phyloP scores from a whole-genome alignment of 2,329 filamentous ascomycete species.

The Penicillium concentricum region DNA sequence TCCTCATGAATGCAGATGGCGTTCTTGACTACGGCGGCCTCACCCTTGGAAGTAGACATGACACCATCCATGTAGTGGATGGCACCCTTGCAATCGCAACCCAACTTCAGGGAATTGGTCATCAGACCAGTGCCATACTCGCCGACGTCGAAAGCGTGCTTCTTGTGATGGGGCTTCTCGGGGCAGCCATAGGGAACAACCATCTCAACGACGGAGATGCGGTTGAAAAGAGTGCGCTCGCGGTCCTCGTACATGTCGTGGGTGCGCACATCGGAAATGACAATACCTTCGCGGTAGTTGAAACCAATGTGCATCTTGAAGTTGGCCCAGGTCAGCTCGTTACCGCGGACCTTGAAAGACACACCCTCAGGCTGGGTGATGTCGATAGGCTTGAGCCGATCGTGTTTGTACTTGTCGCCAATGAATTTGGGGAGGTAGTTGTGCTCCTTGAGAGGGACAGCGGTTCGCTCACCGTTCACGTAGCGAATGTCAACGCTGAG shows the following conservation, averaged over 20 bases:
- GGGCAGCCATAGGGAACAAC: constrained; percentile 30
- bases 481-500: constrained; percentile 28
- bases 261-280: constrained; percentile 49
- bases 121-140: constrained; percentile 29
- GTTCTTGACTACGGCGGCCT: constrained; percentile 26
- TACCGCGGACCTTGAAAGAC: constrained; percentile 31
- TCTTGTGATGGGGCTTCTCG: constrained; percentile 29
- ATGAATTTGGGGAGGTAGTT: constrained; percentile 31
- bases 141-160: constrained; percentile 31
- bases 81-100: constrained; percentile 32
- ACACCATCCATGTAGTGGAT: constrained; percentile 30
- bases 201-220: constrained; percentile 31
- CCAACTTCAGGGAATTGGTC: constrained; percentile 31
- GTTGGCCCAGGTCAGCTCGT: constrained; percentile 31
- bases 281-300: constrained; percentile 56
- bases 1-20: constrained; percentile 33
- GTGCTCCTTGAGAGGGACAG: constrained; percentile 24
- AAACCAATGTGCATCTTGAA: constrained; percentile 46
- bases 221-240: constrained; percentile 32
- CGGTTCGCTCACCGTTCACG: constrained; percentile 27
- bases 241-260: constrained; percentile 30
- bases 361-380: constrained; percentile 31
- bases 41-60: constrained; percentile 24
- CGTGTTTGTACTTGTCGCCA: constrained; percentile 24
- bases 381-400: constrained; percentile 29